A percentile compares a stretch with the other conserved stretches of the same genome.
Evolutionary conservation across 768 basidiomycete genomes (phyloP).

Genomic region (Paxillus ammoniavirescens): DNA sequence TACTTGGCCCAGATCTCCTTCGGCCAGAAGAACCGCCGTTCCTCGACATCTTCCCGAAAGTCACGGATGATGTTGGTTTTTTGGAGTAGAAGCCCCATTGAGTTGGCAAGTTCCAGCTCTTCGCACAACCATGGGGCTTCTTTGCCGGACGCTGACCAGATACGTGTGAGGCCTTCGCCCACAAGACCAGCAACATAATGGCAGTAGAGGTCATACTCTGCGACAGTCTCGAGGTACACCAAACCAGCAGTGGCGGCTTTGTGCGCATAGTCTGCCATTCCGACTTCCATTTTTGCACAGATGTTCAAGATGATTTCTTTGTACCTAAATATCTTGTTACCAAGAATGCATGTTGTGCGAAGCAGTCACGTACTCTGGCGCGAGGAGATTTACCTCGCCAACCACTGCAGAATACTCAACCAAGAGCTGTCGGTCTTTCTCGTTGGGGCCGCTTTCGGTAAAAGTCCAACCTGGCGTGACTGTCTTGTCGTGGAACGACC

Average conservation of each 20-base stretch:
- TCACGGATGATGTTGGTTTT: constrained; percentile 99
- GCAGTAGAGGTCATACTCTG: constrained; percentile 96
- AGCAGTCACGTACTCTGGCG: constrained; percentile 47
- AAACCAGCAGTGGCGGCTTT: constrained; percentile 69
- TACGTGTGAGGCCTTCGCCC: constrained; percentile 88
- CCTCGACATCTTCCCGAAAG: constrained; percentile 85
- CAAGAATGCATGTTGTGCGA: not conserved
- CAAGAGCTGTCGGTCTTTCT: constrained; percentile 85
- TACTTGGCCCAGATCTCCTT: constrained; percentile 85
- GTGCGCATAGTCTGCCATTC: constrained; percentile 96
- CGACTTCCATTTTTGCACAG: constrained; percentile 80
- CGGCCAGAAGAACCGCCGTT: constrained; percentile 92
- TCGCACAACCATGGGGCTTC: constrained; percentile 71
- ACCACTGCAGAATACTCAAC: constrained; percentile 81
- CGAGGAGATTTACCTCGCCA: constrained; percentile 69
- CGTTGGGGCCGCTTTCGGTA: constrained; percentile 74
- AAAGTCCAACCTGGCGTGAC: constrained; percentile 87
- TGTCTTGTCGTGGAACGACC: constrained; percentile 77
- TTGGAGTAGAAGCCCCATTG: constrained; percentile 93
- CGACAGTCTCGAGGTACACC: constrained; percentile 68
- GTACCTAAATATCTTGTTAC: constrained; percentile 46
- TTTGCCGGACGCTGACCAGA: constrained; percentile 84
- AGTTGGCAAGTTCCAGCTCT: constrained; percentile 87
- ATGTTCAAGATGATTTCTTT: constrained; percentile 82
- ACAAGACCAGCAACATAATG: constrained; percentile 98